Evolutionary conservation across 176 grass and related monocot genomes (phyloP), one percentile per base, ranked within the genome.

Genomic region (Areca catechu): DNA sequence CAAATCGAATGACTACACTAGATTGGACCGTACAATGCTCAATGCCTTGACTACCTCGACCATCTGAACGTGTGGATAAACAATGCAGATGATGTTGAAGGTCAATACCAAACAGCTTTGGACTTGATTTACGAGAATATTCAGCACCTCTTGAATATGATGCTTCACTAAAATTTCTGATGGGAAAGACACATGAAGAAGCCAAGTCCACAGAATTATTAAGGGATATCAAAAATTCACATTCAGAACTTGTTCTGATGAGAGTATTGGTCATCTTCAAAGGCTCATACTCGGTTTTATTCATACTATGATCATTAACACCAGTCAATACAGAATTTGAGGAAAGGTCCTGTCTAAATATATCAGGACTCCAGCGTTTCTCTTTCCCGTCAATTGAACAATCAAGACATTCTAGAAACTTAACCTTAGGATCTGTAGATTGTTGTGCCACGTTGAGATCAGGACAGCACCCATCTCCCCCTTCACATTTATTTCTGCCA

Each of bases 51-150:
- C 50, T 22, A 71, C 68, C 29, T 62, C 71, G 75, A 57, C 61
- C 54, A 27, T 56, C 23, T 71, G 22, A 80, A 75, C 50, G 21
- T 51, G 16, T 61, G 12, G 60, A 49, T 63, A 50, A 58, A 21
- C 49, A 29, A 52, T 10, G 19, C 1, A 27, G 47, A 59, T 55
- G 29, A 24, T 57, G 60, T 76, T 72, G 72, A 65, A 76, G 73
- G 16, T 86, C 79, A 72, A 82, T 50, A 49, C 87, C 71, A 70
- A 83, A 76, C 30, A 78, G 55, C 61, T 82, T 76, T 61, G 83
- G 57, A 62, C 55, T 67, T 48, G 65, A 66, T 37, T 59, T 70
- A 2, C 25, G 72, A 55, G 65, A 15, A 50, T 12, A 62, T 17
- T 62, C 58, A 53, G 14, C 22, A 53, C 62, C 70, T 54, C 50